Evolutionary conservation across 441 rosid species (phyloP).

Genomic region (Corymbia calophylla): DNA sequence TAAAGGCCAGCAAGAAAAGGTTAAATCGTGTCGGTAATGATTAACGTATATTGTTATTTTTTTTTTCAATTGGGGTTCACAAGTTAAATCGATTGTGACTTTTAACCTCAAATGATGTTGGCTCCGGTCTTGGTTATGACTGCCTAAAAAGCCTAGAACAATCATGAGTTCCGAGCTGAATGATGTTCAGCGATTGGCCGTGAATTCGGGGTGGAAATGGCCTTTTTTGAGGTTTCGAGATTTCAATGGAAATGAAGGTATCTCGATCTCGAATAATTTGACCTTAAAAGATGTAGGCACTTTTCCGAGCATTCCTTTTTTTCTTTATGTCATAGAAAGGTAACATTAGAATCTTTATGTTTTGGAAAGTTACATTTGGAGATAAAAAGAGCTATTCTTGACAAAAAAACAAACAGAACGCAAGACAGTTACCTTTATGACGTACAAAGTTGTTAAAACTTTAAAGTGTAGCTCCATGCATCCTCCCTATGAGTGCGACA

Average conservation of each 20-base stretch:
- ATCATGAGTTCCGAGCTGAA: neutral
- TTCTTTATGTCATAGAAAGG: neutral
- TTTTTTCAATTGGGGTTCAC: neutral
- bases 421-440: neutral
- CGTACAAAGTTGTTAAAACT: neutral
- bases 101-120: neutral
- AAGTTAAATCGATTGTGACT: neutral
- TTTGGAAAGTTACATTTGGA: neutral
- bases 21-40: neutral
- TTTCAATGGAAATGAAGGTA: neutral
- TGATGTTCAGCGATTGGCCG: neutral
- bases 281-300: neutral
- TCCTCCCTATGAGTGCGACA: neutral
- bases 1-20: neutral
- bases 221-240: neutral
- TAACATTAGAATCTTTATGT: neutral
- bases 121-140: neutral
- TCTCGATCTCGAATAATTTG: neutral
- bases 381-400: neutral
- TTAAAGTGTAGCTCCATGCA: neutral
- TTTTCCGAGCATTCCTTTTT: neutral
- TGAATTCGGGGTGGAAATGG: neutral
- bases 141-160: neutral
- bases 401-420: neutral
- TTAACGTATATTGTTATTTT: neutral